Evolutionary conservation across 768 basidiomycete species (phyloP).

Genomic region (Auricularia cornea): DNA sequence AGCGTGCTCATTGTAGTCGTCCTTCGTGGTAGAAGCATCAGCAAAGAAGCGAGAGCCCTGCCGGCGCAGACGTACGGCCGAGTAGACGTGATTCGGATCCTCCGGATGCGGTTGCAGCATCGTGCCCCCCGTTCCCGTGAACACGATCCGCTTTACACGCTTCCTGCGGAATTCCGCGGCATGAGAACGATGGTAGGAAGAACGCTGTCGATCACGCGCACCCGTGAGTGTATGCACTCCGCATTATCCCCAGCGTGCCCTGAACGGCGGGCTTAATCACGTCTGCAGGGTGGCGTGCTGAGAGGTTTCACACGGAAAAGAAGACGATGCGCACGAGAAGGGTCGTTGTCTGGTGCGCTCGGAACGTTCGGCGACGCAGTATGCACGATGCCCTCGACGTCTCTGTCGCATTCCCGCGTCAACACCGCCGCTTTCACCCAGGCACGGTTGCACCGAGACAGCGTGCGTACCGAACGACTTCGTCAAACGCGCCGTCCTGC

Average conservation of each 20-base stretch:
- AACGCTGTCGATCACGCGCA: too few species aligned
- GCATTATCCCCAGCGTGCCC: neutral
- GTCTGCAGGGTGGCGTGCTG: too few species aligned
- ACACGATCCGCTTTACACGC: neutral
- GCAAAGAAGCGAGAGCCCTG: neutral
- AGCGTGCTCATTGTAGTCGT: neutral
- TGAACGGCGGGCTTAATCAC: neutral
- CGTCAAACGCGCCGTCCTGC: neutral
- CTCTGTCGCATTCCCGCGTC: neutral
- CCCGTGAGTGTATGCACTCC: neutral
- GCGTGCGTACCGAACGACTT: neutral
- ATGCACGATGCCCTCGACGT: neutral
- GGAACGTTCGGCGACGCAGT: neutral
- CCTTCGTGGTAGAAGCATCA: neutral
- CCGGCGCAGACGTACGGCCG: neutral
- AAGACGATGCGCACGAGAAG: neutral
- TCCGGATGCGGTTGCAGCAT: neutral
- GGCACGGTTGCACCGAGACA: too few species aligned
- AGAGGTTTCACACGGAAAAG: too few species aligned
- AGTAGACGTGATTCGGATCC: neutral
- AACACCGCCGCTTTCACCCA: too few species aligned
- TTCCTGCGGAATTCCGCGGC: neutral
- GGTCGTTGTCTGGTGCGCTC: neutral
- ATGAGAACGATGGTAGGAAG: too few species aligned
- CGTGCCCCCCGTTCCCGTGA: neutral